Percentiles rank a stretch among this genome's conserved stretches.
Evolutionary conservation across 176 grass and related monocot species (phyloP).

Genomic region (Paspalum vaginatum): DNA sequence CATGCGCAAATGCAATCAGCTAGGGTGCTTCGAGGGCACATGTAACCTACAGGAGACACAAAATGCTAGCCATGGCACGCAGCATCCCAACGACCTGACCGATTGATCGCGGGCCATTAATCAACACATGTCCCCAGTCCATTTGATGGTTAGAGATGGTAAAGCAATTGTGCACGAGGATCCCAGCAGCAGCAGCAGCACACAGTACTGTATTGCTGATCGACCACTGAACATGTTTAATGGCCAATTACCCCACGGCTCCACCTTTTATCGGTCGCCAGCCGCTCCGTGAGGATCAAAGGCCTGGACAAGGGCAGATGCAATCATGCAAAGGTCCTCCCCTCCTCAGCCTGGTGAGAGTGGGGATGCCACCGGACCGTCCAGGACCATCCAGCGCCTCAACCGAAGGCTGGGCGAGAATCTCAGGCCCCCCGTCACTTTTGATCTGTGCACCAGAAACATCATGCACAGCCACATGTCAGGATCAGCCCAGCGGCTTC

Average conservation of each 20-base stretch:
- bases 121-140: not conserved
- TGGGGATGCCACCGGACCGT: not conserved
- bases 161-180: not conserved
- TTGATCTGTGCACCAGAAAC: slow-evolving; percentile 20
- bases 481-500: slow-evolving; percentile 6
- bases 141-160: not conserved
- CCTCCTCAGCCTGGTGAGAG: not conserved
- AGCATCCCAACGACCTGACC: not conserved
- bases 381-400: slow-evolving; percentile 27
- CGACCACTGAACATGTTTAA: not conserved
- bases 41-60: not conserved
- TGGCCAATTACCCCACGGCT: not conserved
- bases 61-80: not conserved
- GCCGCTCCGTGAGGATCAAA: not conserved
- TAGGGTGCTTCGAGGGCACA: not conserved
- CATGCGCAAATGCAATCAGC: no score
- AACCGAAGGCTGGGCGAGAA: not conserved
- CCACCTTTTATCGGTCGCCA: not conserved
- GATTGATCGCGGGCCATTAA: no score
- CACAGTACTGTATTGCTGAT: not conserved
- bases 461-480: slow-evolving; percentile 17
- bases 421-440: slow-evolving; percentile 1
- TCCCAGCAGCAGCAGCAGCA: not conserved
- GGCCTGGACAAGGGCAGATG: not conserved
- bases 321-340: no score